phyloP scores from a whole-genome alignment of 2,329 filamentous ascomycete genomes.

The Metarhizium album region DNA sequence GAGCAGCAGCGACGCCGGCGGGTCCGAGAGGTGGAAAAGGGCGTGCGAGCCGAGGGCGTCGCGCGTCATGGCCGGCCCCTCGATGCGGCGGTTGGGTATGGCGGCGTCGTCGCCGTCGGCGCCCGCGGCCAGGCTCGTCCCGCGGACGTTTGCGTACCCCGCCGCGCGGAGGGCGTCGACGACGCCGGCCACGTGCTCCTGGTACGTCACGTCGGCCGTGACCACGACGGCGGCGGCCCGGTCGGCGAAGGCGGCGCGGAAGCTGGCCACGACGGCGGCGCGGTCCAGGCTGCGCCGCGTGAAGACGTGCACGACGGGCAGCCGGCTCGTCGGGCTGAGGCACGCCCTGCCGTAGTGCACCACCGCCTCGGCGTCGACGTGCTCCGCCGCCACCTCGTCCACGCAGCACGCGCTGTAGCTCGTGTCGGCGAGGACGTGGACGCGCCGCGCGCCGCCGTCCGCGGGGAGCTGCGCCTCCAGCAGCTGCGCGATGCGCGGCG shows the following conservation, averaged over 20 bases:
- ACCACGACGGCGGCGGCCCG: conserved; percentile 57
- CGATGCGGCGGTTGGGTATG: conserved; percentile 72
- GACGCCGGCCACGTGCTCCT: conserved; percentile 58
- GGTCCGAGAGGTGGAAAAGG: conserved; percentile 76
- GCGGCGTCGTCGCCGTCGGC: conserved; percentile 63
- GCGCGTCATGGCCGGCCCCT: conserved; percentile 24
- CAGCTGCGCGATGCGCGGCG: conserved; percentile 63
- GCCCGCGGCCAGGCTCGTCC: conserved; percentile 66
- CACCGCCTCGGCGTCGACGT: conserved; percentile 80
- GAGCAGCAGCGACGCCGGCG: conserved; percentile 72
- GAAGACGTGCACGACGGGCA: conserved; percentile 87
- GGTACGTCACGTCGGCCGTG: conserved; percentile 84
- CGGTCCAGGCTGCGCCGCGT: conserved; percentile 62
- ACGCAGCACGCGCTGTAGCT: conserved; percentile 97
- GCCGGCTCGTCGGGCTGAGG: conserved; percentile 74
- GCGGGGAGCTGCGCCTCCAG: conserved; percentile 18
- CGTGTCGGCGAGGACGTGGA: conserved; percentile 88
- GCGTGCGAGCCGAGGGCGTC: conserved; percentile 53
- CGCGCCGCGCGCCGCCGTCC: conserved; percentile 18
- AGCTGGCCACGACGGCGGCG: conserved; percentile 43
- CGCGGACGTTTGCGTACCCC: conserved; percentile 62
- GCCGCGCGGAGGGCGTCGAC: conserved; percentile 38
- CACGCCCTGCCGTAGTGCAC: conserved; percentile 93
- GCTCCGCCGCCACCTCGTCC: conserved; percentile 92
- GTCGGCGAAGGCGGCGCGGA: conserved; percentile 58